A percentile compares a stretch with the other conserved stretches of the same genome.
Evolutionary conservation across 139 green algal species (phyloP).

Genomic region (Pedinophyceae sp.): DNA sequence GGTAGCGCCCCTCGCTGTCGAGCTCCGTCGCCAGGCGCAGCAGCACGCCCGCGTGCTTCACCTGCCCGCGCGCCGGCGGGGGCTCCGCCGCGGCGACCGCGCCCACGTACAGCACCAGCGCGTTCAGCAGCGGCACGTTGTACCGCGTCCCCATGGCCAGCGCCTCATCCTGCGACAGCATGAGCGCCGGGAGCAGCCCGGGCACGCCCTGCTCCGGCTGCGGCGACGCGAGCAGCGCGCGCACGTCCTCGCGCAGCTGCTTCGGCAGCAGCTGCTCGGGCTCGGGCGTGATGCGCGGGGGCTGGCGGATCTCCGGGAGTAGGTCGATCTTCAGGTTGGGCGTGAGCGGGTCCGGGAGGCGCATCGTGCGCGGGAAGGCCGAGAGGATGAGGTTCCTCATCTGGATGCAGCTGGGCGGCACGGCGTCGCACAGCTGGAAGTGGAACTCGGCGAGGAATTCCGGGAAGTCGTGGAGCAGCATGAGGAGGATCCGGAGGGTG

Average conservation of each 20-base stretch:
- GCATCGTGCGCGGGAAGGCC: constrained; percentile 93
- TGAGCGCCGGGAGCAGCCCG: constrained; percentile 12
- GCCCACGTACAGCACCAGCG: constrained; percentile 84
- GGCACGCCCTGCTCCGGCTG: not conserved
- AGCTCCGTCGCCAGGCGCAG: constrained; percentile 19
- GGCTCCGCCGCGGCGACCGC: constrained; percentile 68
- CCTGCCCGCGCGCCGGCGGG: no score
- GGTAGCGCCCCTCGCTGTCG: constrained; percentile 72
- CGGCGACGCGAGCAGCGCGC: constrained; percentile 10
- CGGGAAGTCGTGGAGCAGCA: constrained; percentile 97
- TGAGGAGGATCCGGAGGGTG: constrained; percentile 86
- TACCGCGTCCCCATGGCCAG: constrained; percentile 36
- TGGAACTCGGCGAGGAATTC: constrained; percentile 98
- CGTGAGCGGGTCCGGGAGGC: constrained; percentile 95
- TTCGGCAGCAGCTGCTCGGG: constrained; percentile 32
- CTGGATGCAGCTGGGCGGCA: constrained; percentile 85
- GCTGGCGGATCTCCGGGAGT: constrained; percentile 75
- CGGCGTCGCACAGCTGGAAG: constrained; percentile 80
- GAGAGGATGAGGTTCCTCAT: constrained; percentile 95
- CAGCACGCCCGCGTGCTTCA: constrained; percentile 17
- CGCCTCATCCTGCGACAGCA: constrained; percentile 21
- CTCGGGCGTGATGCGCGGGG: constrained; percentile 53
- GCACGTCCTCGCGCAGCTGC: constrained; percentile 18
- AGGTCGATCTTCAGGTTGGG: constrained; percentile 91
- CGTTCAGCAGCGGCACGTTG: constrained; percentile 71